phyloP scores from a whole-genome alignment of 2,329 filamentous ascomycete genomes.

The Pyricularia grisea region DNA sequence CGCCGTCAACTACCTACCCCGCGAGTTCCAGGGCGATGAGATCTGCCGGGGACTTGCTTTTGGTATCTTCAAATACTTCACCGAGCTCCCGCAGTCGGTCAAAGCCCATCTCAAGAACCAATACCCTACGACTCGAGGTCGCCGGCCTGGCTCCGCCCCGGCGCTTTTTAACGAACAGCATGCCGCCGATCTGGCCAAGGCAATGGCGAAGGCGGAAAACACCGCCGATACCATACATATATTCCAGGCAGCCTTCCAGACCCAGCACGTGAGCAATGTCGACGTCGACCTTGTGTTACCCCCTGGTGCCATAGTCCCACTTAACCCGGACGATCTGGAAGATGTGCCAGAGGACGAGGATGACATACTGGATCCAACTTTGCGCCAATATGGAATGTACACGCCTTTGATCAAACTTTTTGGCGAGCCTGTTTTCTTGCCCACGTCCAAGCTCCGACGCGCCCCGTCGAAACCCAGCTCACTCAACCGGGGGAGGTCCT shows the following conservation, averaged over 20 bases:
- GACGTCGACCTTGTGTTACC: conserved; percentile 85
- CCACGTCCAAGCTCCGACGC: conserved; percentile 73
- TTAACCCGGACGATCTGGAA: conserved; percentile 49
- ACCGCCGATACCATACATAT: conserved; percentile 59
- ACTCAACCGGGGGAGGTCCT: conserved; percentile 67
- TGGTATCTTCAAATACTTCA: conserved; percentile 88
- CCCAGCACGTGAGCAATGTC: conserved; percentile 74
- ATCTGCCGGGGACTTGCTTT: conserved; percentile 86
- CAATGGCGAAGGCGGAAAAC: conserved; percentile 76
- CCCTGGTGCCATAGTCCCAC: conserved; percentile 61
- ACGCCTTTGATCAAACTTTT: conserved; percentile 68
- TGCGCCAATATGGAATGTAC: conserved; percentile 69
- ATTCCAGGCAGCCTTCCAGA: conserved; percentile 66
- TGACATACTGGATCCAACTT: conserved; percentile 52
- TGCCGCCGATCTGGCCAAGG: conserved; percentile 79
- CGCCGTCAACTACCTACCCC: conserved; percentile 80
- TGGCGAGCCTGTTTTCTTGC: conserved; percentile 77
- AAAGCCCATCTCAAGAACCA: conserved; percentile 59
- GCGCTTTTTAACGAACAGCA: conserved; percentile 83
- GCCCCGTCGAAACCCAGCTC: conserved; percentile 81
- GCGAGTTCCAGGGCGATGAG: conserved; percentile 93
- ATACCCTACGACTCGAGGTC: conserved; percentile 42
- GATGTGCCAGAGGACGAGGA: conserved; percentile 54
- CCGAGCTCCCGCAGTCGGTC: conserved; percentile 69
- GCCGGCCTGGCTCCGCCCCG: conserved; percentile 54